Evolutionary conservation across 129 eudicot species (phyloP), one percentile per base, ranked within the genome.

Genomic region (Lactuca sativa): DNA sequence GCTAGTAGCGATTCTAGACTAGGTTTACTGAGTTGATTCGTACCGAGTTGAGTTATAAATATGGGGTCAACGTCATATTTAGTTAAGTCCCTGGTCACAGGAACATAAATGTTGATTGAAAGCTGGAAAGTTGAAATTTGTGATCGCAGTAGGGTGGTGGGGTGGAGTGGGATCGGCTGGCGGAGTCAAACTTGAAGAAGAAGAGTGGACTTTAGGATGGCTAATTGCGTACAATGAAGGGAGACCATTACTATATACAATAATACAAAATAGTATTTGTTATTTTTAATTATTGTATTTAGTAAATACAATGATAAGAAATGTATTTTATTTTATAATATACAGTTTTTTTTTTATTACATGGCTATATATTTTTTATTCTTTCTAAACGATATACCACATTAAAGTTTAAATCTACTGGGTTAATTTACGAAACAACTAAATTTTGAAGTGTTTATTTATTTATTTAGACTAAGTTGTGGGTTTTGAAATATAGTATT

Each of bases 61-160:
- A 54, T 8, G 2, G 31, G 4, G 59, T 55, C 31, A 16, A 17
- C 17, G 59, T 55, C 9, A 6, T 16, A 17, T 55, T 6, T 55
- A 55, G 32, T 55, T 15, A 55, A 55, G 59, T 55, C 59, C 59
- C 32, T 55, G 31, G 59, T 55, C 59, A 55, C 15, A 55, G 59
- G 59, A 55, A 55, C 59, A 55, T 55, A 55, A 55, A 55, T 55
- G 32, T 55, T 16, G 59, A 55, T 55, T 8, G 59, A 55, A 55
- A 40, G 68, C 68, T 63, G 68, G 54, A 63, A 63, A 63, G 68
- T 63, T 63, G 68, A 63, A 63, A 63, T 40, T 40, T 40, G 68
- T 63, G 12, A 61, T 25, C 30, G 30, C 30, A 36, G 30, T 37
- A 37, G 49, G 47, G 30, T 25, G 30, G 64, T 59, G 13, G 25